Evolutionary conservation across 2,329 filamentous ascomycete species (phyloP).

Genomic region (Fusarium agapanthi): DNA sequence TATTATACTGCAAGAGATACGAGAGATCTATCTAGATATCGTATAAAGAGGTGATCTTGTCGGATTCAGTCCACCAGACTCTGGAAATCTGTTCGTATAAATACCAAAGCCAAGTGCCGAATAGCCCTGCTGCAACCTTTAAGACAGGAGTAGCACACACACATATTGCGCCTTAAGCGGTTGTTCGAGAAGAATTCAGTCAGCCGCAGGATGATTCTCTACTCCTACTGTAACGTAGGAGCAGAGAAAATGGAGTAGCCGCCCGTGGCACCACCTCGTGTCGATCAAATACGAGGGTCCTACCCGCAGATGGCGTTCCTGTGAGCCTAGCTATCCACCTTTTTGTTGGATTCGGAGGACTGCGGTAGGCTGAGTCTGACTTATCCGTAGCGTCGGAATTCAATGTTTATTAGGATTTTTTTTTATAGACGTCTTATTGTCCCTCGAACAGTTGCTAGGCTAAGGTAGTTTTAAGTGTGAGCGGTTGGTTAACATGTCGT

Average conservation of each 20-base stretch:
- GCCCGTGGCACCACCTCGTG: slow-evolving; percentile 31
- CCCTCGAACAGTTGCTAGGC: neutral
- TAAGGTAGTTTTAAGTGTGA: neutral
- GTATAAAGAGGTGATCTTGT: slow-evolving; percentile 11
- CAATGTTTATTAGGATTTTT: slow-evolving; percentile 13
- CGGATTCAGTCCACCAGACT: neutral
- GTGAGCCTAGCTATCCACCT: slow-evolving; percentile 24
- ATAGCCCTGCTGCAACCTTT: neutral
- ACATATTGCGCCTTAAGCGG: slow-evolving; percentile 12
- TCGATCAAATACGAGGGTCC: slow-evolving; percentile 31
- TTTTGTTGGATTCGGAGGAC: slow-evolving; percentile 6
- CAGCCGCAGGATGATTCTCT: slow-evolving; percentile 3
- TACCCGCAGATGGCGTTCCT: slow-evolving; percentile 27
- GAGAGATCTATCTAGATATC: neutral
- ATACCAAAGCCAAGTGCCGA: slow-evolving; percentile 1
- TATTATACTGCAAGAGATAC: neutral
- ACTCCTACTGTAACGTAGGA: slow-evolving; percentile 12
- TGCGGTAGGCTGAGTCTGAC: slow-evolving; percentile 11
- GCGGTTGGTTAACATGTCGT: neutral
- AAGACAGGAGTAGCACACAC: slow-evolving; percentile 1
- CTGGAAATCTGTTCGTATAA: slow-evolving; percentile 23
- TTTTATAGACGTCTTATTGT: slow-evolving; percentile 17
- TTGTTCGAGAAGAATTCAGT: slow-evolving; percentile 8
- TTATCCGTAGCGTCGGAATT: slow-evolving; percentile 21
- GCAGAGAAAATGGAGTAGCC: slow-evolving; percentile 18